A percentile compares a stretch with the other conserved stretches of the same genome.
Evolutionary conservation across 2,329 filamentous ascomycete genomes (phyloP).

Genomic region (Coleophoma eucalyptorum): DNA sequence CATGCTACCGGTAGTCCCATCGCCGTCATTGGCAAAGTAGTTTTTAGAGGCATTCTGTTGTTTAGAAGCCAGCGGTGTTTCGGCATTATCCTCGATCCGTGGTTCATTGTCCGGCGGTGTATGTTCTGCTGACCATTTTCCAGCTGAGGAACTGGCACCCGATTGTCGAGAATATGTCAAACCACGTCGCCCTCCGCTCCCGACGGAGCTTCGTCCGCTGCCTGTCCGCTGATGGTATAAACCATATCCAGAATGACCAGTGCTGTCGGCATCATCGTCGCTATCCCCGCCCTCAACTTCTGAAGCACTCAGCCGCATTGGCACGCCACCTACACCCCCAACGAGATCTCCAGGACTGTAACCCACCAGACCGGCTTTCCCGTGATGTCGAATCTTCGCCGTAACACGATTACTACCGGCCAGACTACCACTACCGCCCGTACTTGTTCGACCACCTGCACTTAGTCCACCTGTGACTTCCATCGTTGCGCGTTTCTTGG

Average conservation of each 20-base stretch:
- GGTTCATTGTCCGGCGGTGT: constrained; percentile 35
- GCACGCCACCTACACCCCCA: constrained; percentile 72
- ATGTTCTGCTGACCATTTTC: constrained; percentile 36
- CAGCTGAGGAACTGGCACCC: constrained; percentile 21
- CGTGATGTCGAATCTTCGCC: constrained; percentile 85
- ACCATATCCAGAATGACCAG: constrained; percentile 34
- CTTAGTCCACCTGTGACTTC: constrained; percentile 66
- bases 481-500: constrained; percentile 79
- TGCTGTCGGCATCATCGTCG: constrained; percentile 63
- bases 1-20: constrained; percentile 19
- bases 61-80: constrained; percentile 19
- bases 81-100: constrained; percentile 19
- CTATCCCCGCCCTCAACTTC: constrained; percentile 89
- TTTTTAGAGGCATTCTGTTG: constrained; percentile 11
- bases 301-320: constrained; percentile 87
- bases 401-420: constrained; percentile 52
- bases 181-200: constrained; percentile 30
- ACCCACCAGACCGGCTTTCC: constrained; percentile 70
- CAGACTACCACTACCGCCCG: constrained; percentile 30
- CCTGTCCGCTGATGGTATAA: constrained; percentile 67
- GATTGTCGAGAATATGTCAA: constrained; percentile 34
- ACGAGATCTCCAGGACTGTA: constrained; percentile 72
- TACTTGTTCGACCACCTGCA: constrained; percentile 31
- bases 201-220: constrained; percentile 65
- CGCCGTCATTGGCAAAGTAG: constrained; percentile 19